Evolutionary conservation across 2,329 filamentous ascomycete species (phyloP), one percentile per base, ranked within the genome.

Genomic region (Xylaria polymorpha): DNA sequence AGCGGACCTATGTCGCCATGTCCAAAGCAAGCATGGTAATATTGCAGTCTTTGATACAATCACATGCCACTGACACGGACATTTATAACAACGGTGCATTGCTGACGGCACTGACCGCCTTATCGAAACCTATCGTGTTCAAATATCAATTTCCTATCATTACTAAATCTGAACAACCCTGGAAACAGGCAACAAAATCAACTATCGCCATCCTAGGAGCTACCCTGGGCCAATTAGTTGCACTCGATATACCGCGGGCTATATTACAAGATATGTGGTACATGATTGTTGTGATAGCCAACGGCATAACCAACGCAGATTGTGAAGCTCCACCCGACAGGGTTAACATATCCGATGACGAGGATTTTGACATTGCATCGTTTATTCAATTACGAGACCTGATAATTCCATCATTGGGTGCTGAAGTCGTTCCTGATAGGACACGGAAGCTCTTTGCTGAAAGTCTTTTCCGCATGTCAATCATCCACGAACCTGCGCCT

Each of bases 1-100:
- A 89, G 66, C 92, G 93, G 7, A 97, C 94, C 0, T 98, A 94
- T 77, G 90, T 99, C 64, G 95, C 96, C 41, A 88, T 98, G 77
- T 94, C 94, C 0, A 97, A 96, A 79, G 88, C 88, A 22, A 90
- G 91, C 67, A 96, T 97, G 86, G 83, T 85, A 1, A 87, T 94
- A 55, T 80, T 97, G 1, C 85, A 92, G 71, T 82, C 81, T 0
- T 81, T 93, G 2, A 83, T 91, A 3, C 80, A 88, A 4, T 81
- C 83, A 18, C 89, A 93, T 71, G 86, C 88, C 0, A 79, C 82
- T 0, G 88, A 92, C 29, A 76, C 83, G n/a, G 88, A 92, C 43
- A 88, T 97, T 0, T 94, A 94, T 75, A 83, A 82, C 1, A 90
- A 89, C 53, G 89, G 89, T 0, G 89, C 93, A 0, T 84, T 97